Evolutionary conservation across 2,329 filamentous ascomycete species (phyloP).

Genomic region (Pestalotiopsis sp.): DNA sequence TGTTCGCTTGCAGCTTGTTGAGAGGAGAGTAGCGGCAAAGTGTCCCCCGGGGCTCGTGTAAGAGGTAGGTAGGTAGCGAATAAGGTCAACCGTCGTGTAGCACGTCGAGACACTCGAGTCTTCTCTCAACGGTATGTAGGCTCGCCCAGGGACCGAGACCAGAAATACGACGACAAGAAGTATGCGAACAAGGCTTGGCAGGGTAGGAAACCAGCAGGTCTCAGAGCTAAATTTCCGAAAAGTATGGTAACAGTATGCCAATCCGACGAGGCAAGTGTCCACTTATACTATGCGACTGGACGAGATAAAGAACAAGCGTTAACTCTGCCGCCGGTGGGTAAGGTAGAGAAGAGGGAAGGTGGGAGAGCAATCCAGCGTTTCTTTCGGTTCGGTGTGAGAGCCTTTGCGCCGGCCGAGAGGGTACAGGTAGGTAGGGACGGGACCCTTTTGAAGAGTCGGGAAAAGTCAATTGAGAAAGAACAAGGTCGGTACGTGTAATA

Average conservation of each 20-base stretch:
- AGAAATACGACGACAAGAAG: not conserved
- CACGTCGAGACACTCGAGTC: not conserved
- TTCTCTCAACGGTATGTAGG: not conserved
- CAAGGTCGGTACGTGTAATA: not conserved
- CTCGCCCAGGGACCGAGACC: not conserved
- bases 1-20: conserved; percentile 4
- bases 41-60: not conserved
- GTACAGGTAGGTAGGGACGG: not conserved
- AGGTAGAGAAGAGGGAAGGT: not conserved
- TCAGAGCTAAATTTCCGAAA: not conserved
- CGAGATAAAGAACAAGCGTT: not conserved
- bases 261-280: not conserved
- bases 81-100: not conserved
- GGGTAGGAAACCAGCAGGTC: not conserved
- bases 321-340: not conserved
- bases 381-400: not conserved
- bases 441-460: not conserved
- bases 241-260: not conserved
- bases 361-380: not conserved
- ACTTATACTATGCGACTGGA: not conserved
- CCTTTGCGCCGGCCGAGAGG: not conserved
- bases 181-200: not conserved
- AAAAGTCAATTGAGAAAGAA: not conserved
- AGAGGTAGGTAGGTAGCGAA: conserved; percentile 15
- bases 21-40: not conserved